Percentiles rank a stretch among this genome's conserved stretches.
Conservation (phyloP, 495 filamentous ascomycete species). For the Penicillium maclennaniae region DNA sequence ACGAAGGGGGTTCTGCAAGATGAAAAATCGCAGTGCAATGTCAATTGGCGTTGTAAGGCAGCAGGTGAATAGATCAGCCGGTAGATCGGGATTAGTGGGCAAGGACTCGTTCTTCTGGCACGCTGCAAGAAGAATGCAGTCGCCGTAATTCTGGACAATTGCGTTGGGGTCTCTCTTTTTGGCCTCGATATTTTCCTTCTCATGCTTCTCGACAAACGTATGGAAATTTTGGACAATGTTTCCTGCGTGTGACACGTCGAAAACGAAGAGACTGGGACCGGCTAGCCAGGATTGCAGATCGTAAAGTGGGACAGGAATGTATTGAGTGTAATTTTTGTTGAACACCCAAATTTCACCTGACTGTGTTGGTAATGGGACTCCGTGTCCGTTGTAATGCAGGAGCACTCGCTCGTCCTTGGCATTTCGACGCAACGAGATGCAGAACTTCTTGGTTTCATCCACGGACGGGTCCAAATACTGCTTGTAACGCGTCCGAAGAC, state of each 20-base stretch:
- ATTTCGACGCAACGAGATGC: slow-evolving; percentile 79
- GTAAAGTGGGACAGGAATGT: slow-evolving; percentile 94
- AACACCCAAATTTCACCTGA: slow-evolving; percentile 99
- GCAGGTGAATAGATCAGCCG: slow-evolving; percentile 93
- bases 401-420: slow-evolving; percentile 93
- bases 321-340: slow-evolving; percentile 97
- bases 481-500: slow-evolving; percentile 91
- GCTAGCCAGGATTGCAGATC: slow-evolving; percentile 96
- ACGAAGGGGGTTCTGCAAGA: slow-evolving; percentile 84
- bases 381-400: slow-evolving; percentile 98
- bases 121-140: slow-evolving; percentile 90
- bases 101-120: slow-evolving; percentile 86
- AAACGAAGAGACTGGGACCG: slow-evolving; percentile 92
- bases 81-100: slow-evolving; percentile 92
- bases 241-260: slow-evolving; percentile 93
- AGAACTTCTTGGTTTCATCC: slow-evolving; percentile 95
- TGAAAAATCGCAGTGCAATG: slow-evolving; percentile 92
- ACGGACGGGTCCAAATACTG: slow-evolving; percentile 94
- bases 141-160: slow-evolving; percentile 62
- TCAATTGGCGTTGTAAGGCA: slow-evolving; percentile 96
- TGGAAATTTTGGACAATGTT: slow-evolving; percentile 95
- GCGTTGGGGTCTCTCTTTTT: slow-evolving; percentile 69
- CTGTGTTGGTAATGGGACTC: slow-evolving; percentile 92
- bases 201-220: slow-evolving; percentile 89
- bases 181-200: slow-evolving; percentile 73